Evolutionary conservation across 768 basidiomycete species (phyloP), one percentile per base, ranked within the genome.

Genomic region (Amanita brunnescens): DNA sequence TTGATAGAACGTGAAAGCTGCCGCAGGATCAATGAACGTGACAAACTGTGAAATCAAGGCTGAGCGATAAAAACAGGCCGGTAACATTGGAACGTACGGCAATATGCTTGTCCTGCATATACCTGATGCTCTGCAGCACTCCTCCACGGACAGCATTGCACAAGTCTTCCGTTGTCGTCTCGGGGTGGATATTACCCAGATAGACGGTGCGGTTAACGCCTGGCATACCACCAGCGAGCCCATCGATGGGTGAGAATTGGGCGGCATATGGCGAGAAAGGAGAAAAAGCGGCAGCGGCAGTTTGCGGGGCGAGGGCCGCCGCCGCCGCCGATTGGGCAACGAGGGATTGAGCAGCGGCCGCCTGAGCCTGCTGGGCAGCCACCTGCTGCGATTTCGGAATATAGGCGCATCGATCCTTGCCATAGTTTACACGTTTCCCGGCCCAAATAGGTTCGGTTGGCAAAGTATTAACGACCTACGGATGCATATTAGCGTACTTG

Each of bases 81-180:
- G 35, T 52, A 49, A 38, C 40, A 54, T 30, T 14, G 40, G 49
- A 24, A 78, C 85, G 58, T 59, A 94, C 90, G 59, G 92, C 92
- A 62, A 96, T 96, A 63, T 95, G 92, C 73, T 97, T 96, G 61
- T 98, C 96, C 56, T 87, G 84, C 83, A 98, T 88, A 66, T 93
- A 95, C 55, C 91, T 73, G 61, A 99, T 83, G 67, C 91, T 92
- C 70, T 97, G 91, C 46, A 99, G 70, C 55, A 96, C 89, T 42
- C 96, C 96, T n/a, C 95, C 96, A 45, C 96, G 80, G 55, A 99
- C 86, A 26, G 91, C 84, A 60, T 98, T 98, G 72, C 95, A 98
- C 57, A 98, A 71, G 64, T 98, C 96, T 67, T 98, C 95, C 2
- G 87, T 77, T 13, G 85, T 86, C 14, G 92, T 96, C 71, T 98